phyloP scores from a whole-genome alignment of 192 early-diverging fungal species.

The Allomyces arbusculus region DNA sequence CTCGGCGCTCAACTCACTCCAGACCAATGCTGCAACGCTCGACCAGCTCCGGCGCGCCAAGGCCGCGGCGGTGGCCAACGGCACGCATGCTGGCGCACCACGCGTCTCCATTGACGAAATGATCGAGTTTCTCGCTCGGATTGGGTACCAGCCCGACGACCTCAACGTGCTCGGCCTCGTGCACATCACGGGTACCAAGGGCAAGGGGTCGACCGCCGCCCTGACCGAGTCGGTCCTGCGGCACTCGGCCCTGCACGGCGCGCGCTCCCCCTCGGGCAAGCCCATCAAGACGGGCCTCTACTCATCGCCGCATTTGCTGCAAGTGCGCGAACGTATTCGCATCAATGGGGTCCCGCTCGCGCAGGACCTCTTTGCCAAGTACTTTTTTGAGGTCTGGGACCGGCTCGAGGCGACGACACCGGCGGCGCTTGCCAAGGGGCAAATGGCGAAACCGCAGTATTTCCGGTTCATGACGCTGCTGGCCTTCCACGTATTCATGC shows the following conservation, averaged over 20 bases:
- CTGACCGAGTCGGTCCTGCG: conserved; percentile 61
- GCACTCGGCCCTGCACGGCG: conserved; percentile 7
- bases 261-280: too few species aligned
- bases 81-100: conserved; percentile 15
- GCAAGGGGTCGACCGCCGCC: conserved; percentile 69
- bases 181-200: conserved; percentile 69
- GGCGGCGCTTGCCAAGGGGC: conserved; percentile 2
- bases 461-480: conserved; percentile 80
- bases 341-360: conserved; percentile 70
- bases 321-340: conserved; percentile 81
- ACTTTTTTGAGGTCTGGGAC: conserved; percentile 78
- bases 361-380: conserved; percentile 51
- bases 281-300: conserved; percentile 23
- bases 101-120: conserved; percentile 19
- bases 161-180: conserved; percentile 58
- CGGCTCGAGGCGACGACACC: conserved; percentile 22
- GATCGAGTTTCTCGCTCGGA: conserved; percentile 32
- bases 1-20: conserved; percentile 54
- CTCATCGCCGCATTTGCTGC: conserved; percentile 80
- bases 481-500: conserved; percentile 71
- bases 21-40: conserved; percentile 66
- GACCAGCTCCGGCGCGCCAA: conserved; percentile 48
- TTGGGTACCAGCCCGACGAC: conserved; percentile 52
- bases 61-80: conserved; percentile 29
- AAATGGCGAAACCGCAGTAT: conserved; percentile 48